A percentile compares a stretch with the other conserved stretches of the same genome.
These are phyloP conservation scores for Mycena rebaudengoi DNA, from an alignment of 768 basidiomycete genomes.

Conservation along the genomic window DNA sequence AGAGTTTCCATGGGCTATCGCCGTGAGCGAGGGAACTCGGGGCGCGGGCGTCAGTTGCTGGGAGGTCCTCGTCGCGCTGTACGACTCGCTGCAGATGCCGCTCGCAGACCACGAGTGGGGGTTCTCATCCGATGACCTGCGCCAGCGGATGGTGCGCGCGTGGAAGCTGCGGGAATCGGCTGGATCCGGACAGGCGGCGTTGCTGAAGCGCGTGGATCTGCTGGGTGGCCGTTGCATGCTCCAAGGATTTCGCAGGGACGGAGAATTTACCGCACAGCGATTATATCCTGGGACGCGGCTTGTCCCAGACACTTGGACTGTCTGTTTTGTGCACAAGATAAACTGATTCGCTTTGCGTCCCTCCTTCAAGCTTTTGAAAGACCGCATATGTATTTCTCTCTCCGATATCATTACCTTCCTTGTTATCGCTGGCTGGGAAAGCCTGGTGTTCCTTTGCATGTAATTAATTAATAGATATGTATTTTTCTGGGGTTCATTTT, in stretches of 20 bases:
- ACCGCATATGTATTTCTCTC: too few relatives aligned
- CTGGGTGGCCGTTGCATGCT: conserved; percentile 14
- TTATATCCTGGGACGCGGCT: background rate
- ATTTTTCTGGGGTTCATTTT: too few relatives aligned
- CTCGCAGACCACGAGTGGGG: conserved; percentile 18
- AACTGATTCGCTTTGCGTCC: background rate
- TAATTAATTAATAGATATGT: too few relatives aligned
- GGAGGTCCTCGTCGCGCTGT: conserved; percentile 2
- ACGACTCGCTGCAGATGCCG: conserved; percentile 10
- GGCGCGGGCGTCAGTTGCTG: conserved; percentile 12
- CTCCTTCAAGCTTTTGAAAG: too few relatives aligned
- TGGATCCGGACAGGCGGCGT: background rate
- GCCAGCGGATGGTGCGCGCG: background rate
- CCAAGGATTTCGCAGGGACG: conserved; percentile 14
- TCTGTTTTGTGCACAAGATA: conserved; percentile 8
- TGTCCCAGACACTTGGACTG: conserved; percentile 8
- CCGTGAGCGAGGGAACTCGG: background rate
- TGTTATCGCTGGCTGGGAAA: too few relatives aligned
- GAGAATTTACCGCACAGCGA: background rate
- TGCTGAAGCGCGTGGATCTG: conserved; percentile 18
- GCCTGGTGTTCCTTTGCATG: too few relatives aligned
- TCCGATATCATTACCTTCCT: too few relatives aligned
- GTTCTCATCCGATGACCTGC: conserved; percentile 7
- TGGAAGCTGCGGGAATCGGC: conserved; percentile 7
- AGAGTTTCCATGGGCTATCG: conserved; percentile 19